Evolutionary conservation across 2,329 filamentous ascomycete genomes (phyloP).

Genomic region (Xenosphaeropsis pyriputrescens): DNA sequence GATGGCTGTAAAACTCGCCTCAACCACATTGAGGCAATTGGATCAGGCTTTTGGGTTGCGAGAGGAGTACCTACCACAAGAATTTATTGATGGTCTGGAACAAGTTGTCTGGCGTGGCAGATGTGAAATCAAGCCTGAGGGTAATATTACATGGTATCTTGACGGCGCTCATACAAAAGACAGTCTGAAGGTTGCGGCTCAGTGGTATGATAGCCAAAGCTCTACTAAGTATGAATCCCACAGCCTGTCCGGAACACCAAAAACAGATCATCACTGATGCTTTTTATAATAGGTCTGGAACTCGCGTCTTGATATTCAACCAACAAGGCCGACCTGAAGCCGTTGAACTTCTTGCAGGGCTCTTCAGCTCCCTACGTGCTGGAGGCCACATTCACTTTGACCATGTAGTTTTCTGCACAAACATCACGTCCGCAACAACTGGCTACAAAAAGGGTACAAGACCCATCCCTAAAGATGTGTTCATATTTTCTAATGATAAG

Average conservation of each 20-base stretch:
- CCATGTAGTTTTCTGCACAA: slow-evolving; percentile 71
- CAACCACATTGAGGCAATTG: slow-evolving; percentile 30
- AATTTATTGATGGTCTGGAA: slow-evolving; percentile 62
- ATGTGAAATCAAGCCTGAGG: slow-evolving; percentile 47
- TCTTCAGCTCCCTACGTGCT: slow-evolving; percentile 42
- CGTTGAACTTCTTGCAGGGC: slow-evolving; percentile 18
- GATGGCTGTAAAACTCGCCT: slow-evolving; percentile 34
- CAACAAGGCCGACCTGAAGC: slow-evolving; percentile 41
- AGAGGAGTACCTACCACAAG: slow-evolving; percentile 30
- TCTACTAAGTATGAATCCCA: slow-evolving; percentile 1
- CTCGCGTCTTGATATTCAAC: slow-evolving; percentile 67
- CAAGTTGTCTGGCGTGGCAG: slow-evolving; percentile 65
- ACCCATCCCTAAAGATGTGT: neutral
- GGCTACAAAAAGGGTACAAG: slow-evolving; percentile 30
- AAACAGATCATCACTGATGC: slow-evolving; percentile 9
- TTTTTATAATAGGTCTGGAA: slow-evolving; percentile 12
- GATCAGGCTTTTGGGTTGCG: neutral
- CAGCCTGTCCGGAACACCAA: neutral
- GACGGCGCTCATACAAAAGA: slow-evolving; percentile 91
- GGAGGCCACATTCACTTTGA: slow-evolving; percentile 36
- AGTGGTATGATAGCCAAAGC: slow-evolving; percentile 58
- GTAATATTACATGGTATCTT: slow-evolving; percentile 64
- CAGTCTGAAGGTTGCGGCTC: slow-evolving; percentile 67
- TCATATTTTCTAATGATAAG: neutral
- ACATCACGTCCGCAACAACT: slow-evolving; percentile 42